Evolutionary conservation across 2,329 filamentous ascomycete species (phyloP).

Genomic region (Lachnellula subtilissima): DNA sequence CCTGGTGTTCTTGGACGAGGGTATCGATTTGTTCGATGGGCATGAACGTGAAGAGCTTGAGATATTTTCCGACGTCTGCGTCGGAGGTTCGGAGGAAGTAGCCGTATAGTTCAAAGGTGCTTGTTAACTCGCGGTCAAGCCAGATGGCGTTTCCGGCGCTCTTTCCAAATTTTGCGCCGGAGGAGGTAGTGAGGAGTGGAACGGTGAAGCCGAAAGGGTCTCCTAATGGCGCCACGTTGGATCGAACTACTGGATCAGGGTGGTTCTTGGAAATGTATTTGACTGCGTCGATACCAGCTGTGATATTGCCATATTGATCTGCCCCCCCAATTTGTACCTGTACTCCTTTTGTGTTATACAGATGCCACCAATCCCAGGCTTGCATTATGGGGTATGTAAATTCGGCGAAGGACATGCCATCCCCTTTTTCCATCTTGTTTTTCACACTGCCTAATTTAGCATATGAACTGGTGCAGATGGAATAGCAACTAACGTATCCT

Average conservation of each 20-base stretch:
- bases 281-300: constrained; percentile 80
- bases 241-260: constrained; percentile 41
- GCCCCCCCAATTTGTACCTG: constrained; percentile 91
- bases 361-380: constrained; percentile 92
- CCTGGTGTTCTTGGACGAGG: constrained; percentile 62
- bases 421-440: constrained; percentile 74
- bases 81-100: constrained; percentile 85
- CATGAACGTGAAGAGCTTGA: constrained; percentile 89
- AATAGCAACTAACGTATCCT: constrained; percentile 67
- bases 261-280: constrained; percentile 64
- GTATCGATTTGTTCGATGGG: constrained; percentile 62
- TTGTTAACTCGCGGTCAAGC: constrained; percentile 79
- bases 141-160: constrained; percentile 90
- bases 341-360: constrained; percentile 64
- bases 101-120: constrained; percentile 79
- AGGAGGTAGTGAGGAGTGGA: constrained; percentile 78
- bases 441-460: constrained; percentile 52
- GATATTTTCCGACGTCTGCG: constrained; percentile 70
- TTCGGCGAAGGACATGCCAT: constrained; percentile 91
- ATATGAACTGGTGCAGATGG: background rate
- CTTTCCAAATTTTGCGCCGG: constrained; percentile 91
- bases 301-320: constrained; percentile 95
- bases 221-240: constrained; percentile 36
- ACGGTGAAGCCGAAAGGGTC: constrained; percentile 81
- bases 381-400: constrained; percentile 92